Percentiles rank a stretch among this genome's conserved stretches.
Conservation (phyloP, 768 basidiomycete species). For the Guyanaporus albipodus region DNA sequence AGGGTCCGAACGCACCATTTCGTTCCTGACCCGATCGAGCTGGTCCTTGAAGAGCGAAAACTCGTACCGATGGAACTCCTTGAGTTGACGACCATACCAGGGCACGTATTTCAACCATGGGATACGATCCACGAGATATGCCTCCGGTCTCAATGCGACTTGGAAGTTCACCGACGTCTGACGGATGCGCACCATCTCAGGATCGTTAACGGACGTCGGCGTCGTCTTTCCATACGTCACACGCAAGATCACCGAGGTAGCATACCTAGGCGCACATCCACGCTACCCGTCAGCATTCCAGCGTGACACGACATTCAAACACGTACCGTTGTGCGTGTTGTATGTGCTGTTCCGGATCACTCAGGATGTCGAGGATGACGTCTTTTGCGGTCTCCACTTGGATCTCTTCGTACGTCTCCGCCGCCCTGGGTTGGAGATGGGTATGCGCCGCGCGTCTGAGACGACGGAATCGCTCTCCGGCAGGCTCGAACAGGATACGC, state of each 20-base stretch:
- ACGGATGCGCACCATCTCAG: constrained; percentile 16
- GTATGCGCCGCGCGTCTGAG: constrained; percentile 50
- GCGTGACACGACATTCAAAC: background rate
- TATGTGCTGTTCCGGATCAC: constrained; percentile 11
- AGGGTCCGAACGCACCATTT: constrained; percentile 10
- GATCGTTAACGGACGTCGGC: too few relatives aligned
- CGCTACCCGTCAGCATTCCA: background rate
- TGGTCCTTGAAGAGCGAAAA: constrained; percentile 47
- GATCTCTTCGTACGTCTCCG: constrained; percentile 42
- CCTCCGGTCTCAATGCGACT: constrained; percentile 30
- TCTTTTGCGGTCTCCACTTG: constrained; percentile 33
- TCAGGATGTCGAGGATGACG: constrained; percentile 17
- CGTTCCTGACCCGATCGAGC: constrained; percentile 18
- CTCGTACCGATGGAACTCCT: constrained; percentile 49
- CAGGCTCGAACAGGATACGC: constrained; percentile 46
- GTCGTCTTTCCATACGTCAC: constrained; percentile 27
- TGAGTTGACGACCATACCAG: constrained; percentile 50
- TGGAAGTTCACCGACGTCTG: constrained; percentile 21
- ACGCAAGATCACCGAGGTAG: constrained; percentile 19
- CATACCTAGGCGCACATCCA: constrained; percentile 12
- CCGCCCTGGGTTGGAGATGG: constrained; percentile 48
- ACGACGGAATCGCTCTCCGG: constrained; percentile 54
- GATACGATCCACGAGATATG: constrained; percentile 31
- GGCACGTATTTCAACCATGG: constrained; percentile 45
- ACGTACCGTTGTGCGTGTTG: constrained; percentile 16